Conservation (phyloP, 2,329 filamentous ascomycete species). For the Fusarium acutatum region DNA sequence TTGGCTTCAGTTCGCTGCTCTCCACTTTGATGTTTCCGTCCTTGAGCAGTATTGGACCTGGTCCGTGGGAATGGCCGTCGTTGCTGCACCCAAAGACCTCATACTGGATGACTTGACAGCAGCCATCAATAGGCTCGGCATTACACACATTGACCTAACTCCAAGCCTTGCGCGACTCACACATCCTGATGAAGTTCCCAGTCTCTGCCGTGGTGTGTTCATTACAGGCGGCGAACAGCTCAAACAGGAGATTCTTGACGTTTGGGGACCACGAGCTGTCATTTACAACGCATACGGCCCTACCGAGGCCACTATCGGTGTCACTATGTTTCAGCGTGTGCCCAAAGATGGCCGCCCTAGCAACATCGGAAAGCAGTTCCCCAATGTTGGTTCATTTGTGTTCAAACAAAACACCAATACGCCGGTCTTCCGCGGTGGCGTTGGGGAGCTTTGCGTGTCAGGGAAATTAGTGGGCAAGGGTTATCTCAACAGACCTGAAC, state of each 20-base stretch:
- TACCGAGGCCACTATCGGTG: constrained; percentile 91
- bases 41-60: constrained; percentile 96
- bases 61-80: constrained; percentile 87
- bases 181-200: constrained; percentile 82
- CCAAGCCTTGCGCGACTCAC: constrained; percentile 84
- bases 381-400: constrained; percentile 87
- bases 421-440: constrained; percentile 78
- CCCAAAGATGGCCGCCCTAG: constrained; percentile 80
- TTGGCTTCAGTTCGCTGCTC: constrained; percentile 93
- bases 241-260: constrained; percentile 87
- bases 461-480: constrained; percentile 89
- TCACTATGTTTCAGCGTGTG: constrained; percentile 88
- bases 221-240: constrained; percentile 92
- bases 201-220: constrained; percentile 82
- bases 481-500: constrained; percentile 81
- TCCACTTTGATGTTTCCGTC: constrained; percentile 94
- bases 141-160: constrained; percentile 92
- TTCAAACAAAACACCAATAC: constrained; percentile 73
- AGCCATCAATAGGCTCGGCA: constrained; percentile 74
- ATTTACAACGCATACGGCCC: constrained; percentile 95
- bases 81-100: constrained; percentile 82
- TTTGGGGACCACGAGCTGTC: constrained; percentile 80
- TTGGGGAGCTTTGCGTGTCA: constrained; percentile 89
- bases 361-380: constrained; percentile 88
- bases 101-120: constrained; percentile 84